Conservation (phyloP, 1,284 basidiomycete species). For the Crocinoboletus sp. region DNA sequence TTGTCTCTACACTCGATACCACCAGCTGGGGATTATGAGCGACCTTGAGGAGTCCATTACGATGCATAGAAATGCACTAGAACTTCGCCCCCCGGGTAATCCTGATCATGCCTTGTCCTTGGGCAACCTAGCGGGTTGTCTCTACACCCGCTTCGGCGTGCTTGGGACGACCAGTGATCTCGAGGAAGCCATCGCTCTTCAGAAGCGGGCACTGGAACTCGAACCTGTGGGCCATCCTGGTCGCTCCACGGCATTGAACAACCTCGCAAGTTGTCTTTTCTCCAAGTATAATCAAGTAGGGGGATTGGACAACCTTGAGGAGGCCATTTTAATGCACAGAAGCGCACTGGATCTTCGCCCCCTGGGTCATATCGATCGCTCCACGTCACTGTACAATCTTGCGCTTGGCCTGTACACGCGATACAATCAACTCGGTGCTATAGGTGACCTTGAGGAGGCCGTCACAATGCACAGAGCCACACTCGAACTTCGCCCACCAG, state of each 20-base stretch:
- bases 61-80: too few species aligned
- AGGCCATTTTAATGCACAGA: not conserved
- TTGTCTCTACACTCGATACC: too few species aligned
- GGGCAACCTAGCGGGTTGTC: not conserved
- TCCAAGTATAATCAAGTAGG: not conserved
- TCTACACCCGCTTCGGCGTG: not conserved
- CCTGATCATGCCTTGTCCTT: not conserved
- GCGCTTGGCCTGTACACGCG: not conserved
- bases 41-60: too few species aligned
- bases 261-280: not conserved
- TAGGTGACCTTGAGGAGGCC: not conserved
- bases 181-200: not conserved
- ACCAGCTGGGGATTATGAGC: too few species aligned
- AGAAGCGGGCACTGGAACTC: not conserved
- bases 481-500: not conserved
- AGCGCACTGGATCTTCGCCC: not conserved
- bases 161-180: not conserved
- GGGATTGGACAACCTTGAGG: not conserved
- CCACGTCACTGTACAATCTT: not conserved
- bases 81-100: too few species aligned
- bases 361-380: not conserved
- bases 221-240: slow-evolving; percentile 2
- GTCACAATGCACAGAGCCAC: not conserved
- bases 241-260: not conserved
- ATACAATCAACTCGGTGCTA: not conserved